Percentiles rank a stretch among this genome's conserved stretches.
These are phyloP conservation scores for Penicillium brasilianum DNA, from an alignment of 2,329 filamentous ascomycete species.

Conservation along the genomic window DNA sequence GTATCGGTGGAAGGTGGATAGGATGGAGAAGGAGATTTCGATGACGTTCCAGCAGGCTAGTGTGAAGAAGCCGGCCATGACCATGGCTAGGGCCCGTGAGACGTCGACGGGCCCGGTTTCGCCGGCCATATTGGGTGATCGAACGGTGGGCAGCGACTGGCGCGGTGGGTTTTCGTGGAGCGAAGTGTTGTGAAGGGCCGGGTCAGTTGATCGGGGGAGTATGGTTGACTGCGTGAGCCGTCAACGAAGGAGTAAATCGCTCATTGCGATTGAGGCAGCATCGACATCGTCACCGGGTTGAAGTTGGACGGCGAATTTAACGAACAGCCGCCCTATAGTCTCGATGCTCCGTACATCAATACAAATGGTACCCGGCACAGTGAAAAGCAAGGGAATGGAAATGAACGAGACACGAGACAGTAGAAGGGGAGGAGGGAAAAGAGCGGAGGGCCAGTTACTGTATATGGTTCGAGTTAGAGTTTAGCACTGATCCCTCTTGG, in stretches of 20 bases:
- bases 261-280: background rate
- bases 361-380: no score
- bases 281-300: background rate
- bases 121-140: conserved; percentile 17
- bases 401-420: no score
- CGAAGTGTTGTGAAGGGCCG: no score
- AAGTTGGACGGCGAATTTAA: background rate
- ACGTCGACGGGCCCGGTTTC: conserved; percentile 24
- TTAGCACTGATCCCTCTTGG: background rate
- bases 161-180: background rate
- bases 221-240: background rate
- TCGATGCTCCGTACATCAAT: background rate
- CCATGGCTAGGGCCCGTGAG: conserved; percentile 23
- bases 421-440: background rate
- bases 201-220: background rate
- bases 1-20: conserved; percentile 28
- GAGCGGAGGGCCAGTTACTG: background rate
- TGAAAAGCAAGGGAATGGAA: background rate
- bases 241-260: background rate
- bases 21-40: conserved; percentile 27
- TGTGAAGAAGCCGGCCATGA: conserved; percentile 22
- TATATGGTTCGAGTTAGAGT: no score
- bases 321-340: no score
- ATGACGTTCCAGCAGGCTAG: conserved; percentile 24
- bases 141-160: no score